Base-by-base conservation (phyloP, 257 asterid genomes). In the Marsdenia floribunda region DNA sequence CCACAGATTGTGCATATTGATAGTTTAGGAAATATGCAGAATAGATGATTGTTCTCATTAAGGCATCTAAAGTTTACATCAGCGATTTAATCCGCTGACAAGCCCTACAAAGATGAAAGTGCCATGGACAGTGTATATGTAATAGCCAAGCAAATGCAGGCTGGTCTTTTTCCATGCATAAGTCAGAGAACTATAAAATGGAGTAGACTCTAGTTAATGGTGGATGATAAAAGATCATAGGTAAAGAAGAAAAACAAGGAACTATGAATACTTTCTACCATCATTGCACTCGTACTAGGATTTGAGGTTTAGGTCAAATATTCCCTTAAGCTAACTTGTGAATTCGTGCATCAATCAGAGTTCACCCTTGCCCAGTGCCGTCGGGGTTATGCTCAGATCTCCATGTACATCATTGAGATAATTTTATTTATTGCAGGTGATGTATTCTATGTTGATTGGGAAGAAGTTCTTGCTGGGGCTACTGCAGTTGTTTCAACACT, bases 401-500 rank as follows among this genome's bases (percentile, higher is more conserved):
- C 53, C 70, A 73, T 58, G 70, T 59, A 69, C 68, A 66, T 80
- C 50, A 33, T 73, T 75, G 60, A 71, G 44, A 59, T 53, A 68
- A 58, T 84, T 29, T 68, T 55, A 46, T 75, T 68, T 75, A 54
- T 75, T 80, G 80, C 87, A 95, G 98, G 99, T 70, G 99, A 95
- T 84, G 98, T 90, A 70, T 92, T 95, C 81, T 90, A 92, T 76
- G 92, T 85, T 74, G 90, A 88, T 71, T 95, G 99, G 99, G 96
- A 92, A 75, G 98, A 90, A 80, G 93, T 95, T 80, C 88, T 95
- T 70, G 61, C 77, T 74, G 98, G 96, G 71, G 92, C 91, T 69
- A 95, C 99, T 16, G 86, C 98, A 79, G 96, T 95, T 79, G 92
- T 95, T 76, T 95, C 99, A 74, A 92, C 97, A 54, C 83, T 95